Evolutionary conservation across 371 early-diverging fungal genomes (phyloP).

Genomic region (Massospora cicadina): DNA sequence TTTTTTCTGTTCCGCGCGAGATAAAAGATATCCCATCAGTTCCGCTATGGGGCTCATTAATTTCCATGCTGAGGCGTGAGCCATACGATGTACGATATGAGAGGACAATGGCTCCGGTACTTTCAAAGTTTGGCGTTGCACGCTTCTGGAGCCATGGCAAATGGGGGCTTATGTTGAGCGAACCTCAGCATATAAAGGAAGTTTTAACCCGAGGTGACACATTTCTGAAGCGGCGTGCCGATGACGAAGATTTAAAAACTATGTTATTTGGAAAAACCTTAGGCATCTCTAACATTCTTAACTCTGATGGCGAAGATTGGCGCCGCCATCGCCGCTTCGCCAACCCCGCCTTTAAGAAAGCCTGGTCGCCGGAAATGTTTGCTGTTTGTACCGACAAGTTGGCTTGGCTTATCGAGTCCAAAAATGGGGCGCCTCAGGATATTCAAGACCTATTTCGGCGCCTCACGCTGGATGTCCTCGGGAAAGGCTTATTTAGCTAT

Average conservation of each 20-base stretch:
- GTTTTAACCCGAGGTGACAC: neutral
- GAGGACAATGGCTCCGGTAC: neutral
- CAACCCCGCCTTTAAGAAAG: constrained; percentile 12
- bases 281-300: neutral
- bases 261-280: neutral
- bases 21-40: neutral
- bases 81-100: neutral
- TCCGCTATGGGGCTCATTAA: neutral
- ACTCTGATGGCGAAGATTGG: constrained; percentile 8
- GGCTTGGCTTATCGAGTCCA: neutral
- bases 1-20: neutral
- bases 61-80: neutral
- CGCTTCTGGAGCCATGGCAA: neutral
- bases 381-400: neutral
- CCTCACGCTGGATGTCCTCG: constrained; percentile 9
- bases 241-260: neutral
- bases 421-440: neutral
- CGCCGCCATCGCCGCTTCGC: constrained; percentile 7
- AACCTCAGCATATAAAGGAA: neutral
- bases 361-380: constrained; percentile 4
- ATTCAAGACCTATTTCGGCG: neutral
- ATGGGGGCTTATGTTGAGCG: neutral
- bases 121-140: neutral
- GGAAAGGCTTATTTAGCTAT: constrained; percentile 6
- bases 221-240: neutral